phyloP scores from a whole-genome alignment of 805 yeast species.

The Wickerhamomyces silvicola region DNA sequence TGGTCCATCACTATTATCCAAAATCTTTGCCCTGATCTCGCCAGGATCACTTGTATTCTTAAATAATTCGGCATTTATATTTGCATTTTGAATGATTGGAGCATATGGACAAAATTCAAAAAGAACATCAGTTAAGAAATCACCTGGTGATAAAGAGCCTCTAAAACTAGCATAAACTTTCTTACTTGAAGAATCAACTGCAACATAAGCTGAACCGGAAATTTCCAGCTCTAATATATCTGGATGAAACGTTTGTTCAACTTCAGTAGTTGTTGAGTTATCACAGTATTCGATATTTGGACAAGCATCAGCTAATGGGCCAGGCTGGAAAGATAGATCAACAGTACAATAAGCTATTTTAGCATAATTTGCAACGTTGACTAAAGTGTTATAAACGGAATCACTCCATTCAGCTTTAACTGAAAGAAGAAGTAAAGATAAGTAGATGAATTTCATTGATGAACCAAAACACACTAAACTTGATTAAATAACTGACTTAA shows the following conservation, averaged over 20 bases:
- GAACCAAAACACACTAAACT: too few species aligned
- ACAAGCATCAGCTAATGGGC: slow-evolving; percentile 10
- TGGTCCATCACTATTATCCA: slow-evolving; percentile 2
- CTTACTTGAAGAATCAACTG: slow-evolving; percentile 37
- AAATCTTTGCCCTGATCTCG: slow-evolving; percentile 1
- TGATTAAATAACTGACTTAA: too few species aligned
- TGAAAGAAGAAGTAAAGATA: too few species aligned
- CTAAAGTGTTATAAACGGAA: slow-evolving; percentile 8
- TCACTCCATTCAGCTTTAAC: slow-evolving; percentile 2
- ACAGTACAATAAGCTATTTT: slow-evolving; percentile 17
- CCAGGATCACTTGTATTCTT: slow-evolving; percentile 1
- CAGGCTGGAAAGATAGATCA: slow-evolving; percentile 3
- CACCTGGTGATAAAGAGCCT: slow-evolving; percentile 57
- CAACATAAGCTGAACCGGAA: slow-evolving; percentile 49
- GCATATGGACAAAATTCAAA: slow-evolving; percentile 39
- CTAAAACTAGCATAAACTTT: slow-evolving; percentile 48
- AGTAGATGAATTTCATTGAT: too few species aligned
- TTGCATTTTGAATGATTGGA: slow-evolving; percentile 31
- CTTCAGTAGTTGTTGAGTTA: slow-evolving; percentile 1
- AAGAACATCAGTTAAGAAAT: slow-evolving; percentile 56
- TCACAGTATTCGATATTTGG: slow-evolving; percentile 12
- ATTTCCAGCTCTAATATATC: slow-evolving; percentile 27
- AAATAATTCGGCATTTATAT: slow-evolving; percentile 1
- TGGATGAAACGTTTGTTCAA: slow-evolving; percentile 11
- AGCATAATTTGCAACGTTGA: slow-evolving; percentile 11